Evolutionary conservation across 1,139 yeast species (phyloP).

Genomic region (Suhomyces coccinellae): DNA sequence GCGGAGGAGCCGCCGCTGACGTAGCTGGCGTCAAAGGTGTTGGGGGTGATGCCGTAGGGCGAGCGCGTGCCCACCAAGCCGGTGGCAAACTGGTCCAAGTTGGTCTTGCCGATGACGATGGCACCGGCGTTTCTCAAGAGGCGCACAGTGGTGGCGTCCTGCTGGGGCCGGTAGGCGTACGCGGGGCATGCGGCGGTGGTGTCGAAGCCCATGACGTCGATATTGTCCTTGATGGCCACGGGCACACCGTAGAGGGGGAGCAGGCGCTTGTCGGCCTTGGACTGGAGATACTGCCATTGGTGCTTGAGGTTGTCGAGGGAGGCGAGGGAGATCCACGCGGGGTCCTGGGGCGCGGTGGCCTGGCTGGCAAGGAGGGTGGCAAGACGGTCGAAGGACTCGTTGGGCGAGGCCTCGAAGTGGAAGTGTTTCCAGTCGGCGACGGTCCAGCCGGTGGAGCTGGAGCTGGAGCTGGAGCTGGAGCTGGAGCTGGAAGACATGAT

Average conservation of each 20-base stretch:
- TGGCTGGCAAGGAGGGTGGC: slow-evolving; percentile 50
- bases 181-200: slow-evolving; percentile 98
- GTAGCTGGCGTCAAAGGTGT: slow-evolving; percentile 70
- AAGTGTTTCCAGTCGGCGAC: slow-evolving; percentile 64
- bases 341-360: slow-evolving; percentile 52
- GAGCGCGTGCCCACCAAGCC: slow-evolving; percentile 94
- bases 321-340: slow-evolving; percentile 89
- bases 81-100: slow-evolving; percentile 94
- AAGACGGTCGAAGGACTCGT: slow-evolving; percentile 56
- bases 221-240: slow-evolving; percentile 90
- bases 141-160: slow-evolving; percentile 73
- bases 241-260: slow-evolving; percentile 89
- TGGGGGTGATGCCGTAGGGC: slow-evolving; percentile 87
- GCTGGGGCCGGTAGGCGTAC: slow-evolving; percentile 61
- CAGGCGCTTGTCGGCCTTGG: slow-evolving; percentile 50
- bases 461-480: slow-evolving; percentile 17
- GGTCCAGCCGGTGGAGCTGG: slow-evolving; percentile 39
- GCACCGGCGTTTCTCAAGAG: slow-evolving; percentile 83
- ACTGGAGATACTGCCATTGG: slow-evolving; percentile 79
- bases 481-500: no score
- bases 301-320: slow-evolving; percentile 57
- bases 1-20: slow-evolving; percentile 95
- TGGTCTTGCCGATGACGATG: slow-evolving; percentile 86
- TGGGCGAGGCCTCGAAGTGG: slow-evolving; percentile 64
- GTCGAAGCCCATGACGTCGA: slow-evolving; percentile 75